Evolutionary conservation across 176 grass and related monocot species (phyloP).

Genomic region (Lolium perenne): DNA sequence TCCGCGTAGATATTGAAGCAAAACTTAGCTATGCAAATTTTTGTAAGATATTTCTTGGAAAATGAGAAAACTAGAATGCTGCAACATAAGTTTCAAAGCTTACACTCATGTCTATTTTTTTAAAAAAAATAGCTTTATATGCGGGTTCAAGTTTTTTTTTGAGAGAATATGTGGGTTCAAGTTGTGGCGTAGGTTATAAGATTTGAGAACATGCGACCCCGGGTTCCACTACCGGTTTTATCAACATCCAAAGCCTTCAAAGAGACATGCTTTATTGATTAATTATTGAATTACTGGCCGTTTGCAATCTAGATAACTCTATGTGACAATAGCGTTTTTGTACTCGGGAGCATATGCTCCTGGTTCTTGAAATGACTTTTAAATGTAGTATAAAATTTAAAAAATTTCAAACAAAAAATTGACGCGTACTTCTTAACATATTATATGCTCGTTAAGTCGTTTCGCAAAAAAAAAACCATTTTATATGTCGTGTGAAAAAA

Average conservation of each 20-base stretch:
- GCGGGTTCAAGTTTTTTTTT: too few species aligned
- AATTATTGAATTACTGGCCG: background rate
- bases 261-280: background rate
- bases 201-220: background rate
- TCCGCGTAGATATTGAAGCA: background rate
- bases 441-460: too few species aligned
- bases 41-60: background rate
- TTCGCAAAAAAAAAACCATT: too few species aligned
- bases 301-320: background rate
- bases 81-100: background rate
- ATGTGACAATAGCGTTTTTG: background rate
- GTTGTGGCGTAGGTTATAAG: background rate
- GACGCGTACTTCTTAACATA: too few species aligned
- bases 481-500: too few species aligned
- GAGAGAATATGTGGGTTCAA: too few species aligned
- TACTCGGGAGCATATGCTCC: too few species aligned
- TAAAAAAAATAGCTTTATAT: too few species aligned
- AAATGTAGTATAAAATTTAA: too few species aligned
- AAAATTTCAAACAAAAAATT: too few species aligned
- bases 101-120: too few species aligned
- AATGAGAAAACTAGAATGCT: background rate
- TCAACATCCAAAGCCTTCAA: background rate
- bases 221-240: background rate
- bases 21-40: background rate
- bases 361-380: too few species aligned